Conservation (phyloP, 768 basidiomycete genomes). For the Hypholoma sublateritium region DNA sequence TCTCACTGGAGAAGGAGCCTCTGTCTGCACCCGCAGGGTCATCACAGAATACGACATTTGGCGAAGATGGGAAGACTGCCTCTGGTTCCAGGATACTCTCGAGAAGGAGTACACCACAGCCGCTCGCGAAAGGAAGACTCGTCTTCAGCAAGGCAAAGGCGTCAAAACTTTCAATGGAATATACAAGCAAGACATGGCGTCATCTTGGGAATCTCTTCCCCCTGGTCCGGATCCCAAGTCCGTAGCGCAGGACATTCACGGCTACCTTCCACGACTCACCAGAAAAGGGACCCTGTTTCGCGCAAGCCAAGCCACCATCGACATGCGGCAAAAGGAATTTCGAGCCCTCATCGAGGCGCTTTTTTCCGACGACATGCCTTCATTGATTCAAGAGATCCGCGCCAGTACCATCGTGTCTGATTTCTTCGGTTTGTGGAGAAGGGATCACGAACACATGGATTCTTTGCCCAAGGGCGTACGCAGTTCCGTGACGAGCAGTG, state of each 20-base stretch:
- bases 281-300: constrained; percentile 76
- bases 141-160: constrained; percentile 71
- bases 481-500: constrained; percentile 50
- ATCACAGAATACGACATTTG: constrained; percentile 67
- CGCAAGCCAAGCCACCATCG: constrained; percentile 62
- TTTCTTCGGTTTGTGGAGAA: constrained; percentile 79
- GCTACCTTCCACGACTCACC: constrained; percentile 62
- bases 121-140: constrained; percentile 65
- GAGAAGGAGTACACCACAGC: constrained; percentile 64
- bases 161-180: constrained; percentile 69
- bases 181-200: constrained; percentile 68
- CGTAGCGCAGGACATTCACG: constrained; percentile 68
- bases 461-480: constrained; percentile 36
- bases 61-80: constrained; percentile 82
- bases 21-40: constrained; percentile 35
- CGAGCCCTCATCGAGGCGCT: constrained; percentile 56
- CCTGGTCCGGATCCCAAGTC: constrained; percentile 79
- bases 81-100: constrained; percentile 70
- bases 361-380: constrained; percentile 60
- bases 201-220: constrained; percentile 84
- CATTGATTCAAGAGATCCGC: constrained; percentile 65
- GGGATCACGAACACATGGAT: constrained; percentile 62
- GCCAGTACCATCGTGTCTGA: constrained; percentile 57
- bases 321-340: constrained; percentile 64
- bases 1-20: constrained; percentile 33